Conservation (phyloP, 805 yeast genomes). For the Candida parachauliodes region DNA sequence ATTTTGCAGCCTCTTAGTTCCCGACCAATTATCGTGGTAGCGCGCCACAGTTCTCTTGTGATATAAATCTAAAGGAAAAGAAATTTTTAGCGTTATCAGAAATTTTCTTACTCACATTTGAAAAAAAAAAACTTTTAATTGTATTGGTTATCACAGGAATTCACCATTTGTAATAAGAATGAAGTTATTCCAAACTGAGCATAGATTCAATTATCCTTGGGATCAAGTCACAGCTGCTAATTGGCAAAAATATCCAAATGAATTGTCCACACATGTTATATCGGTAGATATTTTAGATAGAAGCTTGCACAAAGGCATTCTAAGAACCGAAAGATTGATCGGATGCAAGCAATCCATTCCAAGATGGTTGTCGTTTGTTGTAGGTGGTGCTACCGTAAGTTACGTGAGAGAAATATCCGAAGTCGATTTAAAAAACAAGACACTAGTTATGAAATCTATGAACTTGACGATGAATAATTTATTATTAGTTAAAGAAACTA, state of each 20-base stretch:
- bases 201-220: slow-evolving; percentile 82
- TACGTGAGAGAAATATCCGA: slow-evolving; percentile 87
- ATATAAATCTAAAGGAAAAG: not conserved
- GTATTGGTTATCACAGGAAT: slow-evolving; percentile 13
- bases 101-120: not conserved
- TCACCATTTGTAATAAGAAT: slow-evolving; percentile 36
- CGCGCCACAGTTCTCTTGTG: slow-evolving; percentile 5
- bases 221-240: slow-evolving; percentile 92
- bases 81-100: too few species aligned
- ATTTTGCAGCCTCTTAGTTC: slow-evolving; percentile 1
- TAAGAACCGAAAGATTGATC: slow-evolving; percentile 81
- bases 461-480: slow-evolving; percentile 79
- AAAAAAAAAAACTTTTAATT: not conserved
- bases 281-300: slow-evolving; percentile 87
- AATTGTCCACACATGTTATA: slow-evolving; percentile 84
- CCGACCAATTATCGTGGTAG: slow-evolving; percentile 4
- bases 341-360: slow-evolving; percentile 89
- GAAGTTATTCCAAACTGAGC: slow-evolving; percentile 75
- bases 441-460: slow-evolving; percentile 76
- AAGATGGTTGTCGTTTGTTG: slow-evolving; percentile 65
- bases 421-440: slow-evolving; percentile 63
- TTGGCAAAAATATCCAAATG: slow-evolving; percentile 97
- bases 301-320: slow-evolving; percentile 52
- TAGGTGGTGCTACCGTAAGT: slow-evolving; percentile 70
- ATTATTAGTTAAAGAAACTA: slow-evolving; percentile 81